A percentile compares a stretch with the other conserved stretches of the same genome.
Evolutionary conservation across 1,284 basidiomycete species (phyloP).

Genomic region (Termitomyces sp.): DNA sequence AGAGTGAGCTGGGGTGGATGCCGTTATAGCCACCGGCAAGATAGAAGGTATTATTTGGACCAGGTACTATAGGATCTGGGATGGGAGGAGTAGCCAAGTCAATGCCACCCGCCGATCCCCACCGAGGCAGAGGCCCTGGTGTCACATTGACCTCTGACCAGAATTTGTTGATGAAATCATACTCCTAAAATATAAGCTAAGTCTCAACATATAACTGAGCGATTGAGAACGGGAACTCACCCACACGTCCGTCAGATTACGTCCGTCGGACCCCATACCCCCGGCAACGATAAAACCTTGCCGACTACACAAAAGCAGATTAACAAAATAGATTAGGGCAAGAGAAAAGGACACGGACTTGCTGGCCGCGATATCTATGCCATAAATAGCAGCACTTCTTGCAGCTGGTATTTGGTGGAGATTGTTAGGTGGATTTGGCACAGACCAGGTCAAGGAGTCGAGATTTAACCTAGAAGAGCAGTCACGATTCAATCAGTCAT

Average conservation of each 20-base stretch:
- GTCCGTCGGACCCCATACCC: slow-evolving; percentile 49
- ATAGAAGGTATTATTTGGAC: slow-evolving; percentile 64
- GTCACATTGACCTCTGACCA: slow-evolving; percentile 59
- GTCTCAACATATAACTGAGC: background rate
- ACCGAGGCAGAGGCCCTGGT: slow-evolving; percentile 54
- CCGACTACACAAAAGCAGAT: slow-evolving; percentile 41
- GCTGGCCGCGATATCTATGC: slow-evolving; percentile 69
- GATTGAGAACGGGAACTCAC: slow-evolving; percentile 30
- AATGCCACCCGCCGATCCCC: slow-evolving; percentile 67
- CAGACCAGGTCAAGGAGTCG: slow-evolving; percentile 54
- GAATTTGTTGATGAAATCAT: slow-evolving; percentile 66
- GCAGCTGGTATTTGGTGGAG: slow-evolving; percentile 48
- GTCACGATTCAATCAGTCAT: background rate
- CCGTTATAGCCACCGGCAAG: slow-evolving; percentile 63
- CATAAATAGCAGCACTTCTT: slow-evolving; percentile 58
- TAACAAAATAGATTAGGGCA: slow-evolving; percentile 7
- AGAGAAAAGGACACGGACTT: slow-evolving; percentile 46
- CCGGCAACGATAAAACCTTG: slow-evolving; percentile 68
- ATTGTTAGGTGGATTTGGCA: slow-evolving; percentile 44
- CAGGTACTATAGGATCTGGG: slow-evolving; percentile 39
- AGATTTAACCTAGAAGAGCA: slow-evolving; percentile 48
- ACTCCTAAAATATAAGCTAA: slow-evolving; percentile 47
- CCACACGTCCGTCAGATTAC: slow-evolving; percentile 64
- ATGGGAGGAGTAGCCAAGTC: slow-evolving; percentile 46
- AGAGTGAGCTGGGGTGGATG: slow-evolving; percentile 39